Percentiles rank a stretch among this genome's conserved stretches.
These are phyloP conservation scores for Oryza officinalis DNA, from an alignment of 176 grass and related monocot genomes.

Conservation along the genomic window DNA sequence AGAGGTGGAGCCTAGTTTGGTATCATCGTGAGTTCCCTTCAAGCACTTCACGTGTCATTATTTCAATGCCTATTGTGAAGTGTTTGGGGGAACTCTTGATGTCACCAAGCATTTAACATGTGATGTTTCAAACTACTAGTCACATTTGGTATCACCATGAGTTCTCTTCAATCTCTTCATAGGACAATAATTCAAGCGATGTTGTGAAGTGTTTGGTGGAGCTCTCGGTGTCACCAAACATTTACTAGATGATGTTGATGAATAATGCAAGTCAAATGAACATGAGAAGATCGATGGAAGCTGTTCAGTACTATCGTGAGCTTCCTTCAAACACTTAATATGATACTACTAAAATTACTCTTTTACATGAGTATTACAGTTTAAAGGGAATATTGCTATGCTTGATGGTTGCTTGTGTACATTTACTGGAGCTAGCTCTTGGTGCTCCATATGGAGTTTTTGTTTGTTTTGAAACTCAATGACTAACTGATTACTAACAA, in stretches of 20 bases:
- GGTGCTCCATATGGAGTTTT: background rate
- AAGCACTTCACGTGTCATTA: constrained; percentile 35
- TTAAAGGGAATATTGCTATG: background rate
- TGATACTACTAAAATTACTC: no score
- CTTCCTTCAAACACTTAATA: constrained; percentile 40
- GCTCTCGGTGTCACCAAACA: constrained; percentile 36
- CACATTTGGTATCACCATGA: constrained; percentile 29
- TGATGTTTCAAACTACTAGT: background rate
- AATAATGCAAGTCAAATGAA: background rate
- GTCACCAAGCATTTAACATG: constrained; percentile 15
- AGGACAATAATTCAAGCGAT: background rate
- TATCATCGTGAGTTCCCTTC: constrained; percentile 46
- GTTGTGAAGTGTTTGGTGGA: constrained; percentile 56
- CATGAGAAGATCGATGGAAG: background rate
- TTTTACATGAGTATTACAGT: no score
- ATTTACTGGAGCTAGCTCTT: background rate
- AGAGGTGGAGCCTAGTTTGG: background rate
- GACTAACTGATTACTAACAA: background rate
- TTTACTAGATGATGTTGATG: background rate
- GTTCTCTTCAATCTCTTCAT: constrained; percentile 47
- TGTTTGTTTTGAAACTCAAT: background rate
- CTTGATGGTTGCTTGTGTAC: background rate
- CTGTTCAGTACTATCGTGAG: constrained; percentile 16
- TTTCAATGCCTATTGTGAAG: constrained; percentile 22
- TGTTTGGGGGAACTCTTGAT: constrained; percentile 61